phyloP scores from a whole-genome alignment of 768 basidiomycete species.

The Lactarius trivialis region DNA sequence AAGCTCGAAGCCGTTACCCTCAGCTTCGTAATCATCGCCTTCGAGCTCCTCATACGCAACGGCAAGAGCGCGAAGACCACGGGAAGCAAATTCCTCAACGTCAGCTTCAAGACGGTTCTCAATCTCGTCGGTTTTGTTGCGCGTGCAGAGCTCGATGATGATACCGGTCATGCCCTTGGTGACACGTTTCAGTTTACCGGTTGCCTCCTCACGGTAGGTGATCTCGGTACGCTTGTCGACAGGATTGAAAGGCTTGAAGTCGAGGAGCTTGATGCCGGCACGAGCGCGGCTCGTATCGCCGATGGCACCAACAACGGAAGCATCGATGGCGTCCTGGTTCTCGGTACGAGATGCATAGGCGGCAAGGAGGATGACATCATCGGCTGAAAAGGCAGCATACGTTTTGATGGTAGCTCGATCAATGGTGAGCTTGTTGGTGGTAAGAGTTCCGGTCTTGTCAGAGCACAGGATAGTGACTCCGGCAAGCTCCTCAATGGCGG shows the following conservation, averaged over 20 bases:
- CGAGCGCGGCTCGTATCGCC: slow-evolving; percentile 71
- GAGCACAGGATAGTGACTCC: slow-evolving; percentile 99
- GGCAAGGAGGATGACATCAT: slow-evolving; percentile 88
- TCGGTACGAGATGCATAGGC: slow-evolving; percentile 97
- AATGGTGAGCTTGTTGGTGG: slow-evolving; percentile 99
- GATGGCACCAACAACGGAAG: slow-evolving; percentile 75
- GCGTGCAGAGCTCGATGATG: slow-evolving; percentile 94
- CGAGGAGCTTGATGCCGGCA: slow-evolving; percentile 88
- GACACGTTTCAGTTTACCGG: slow-evolving; percentile 96
- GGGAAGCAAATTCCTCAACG: slow-evolving; percentile 91
- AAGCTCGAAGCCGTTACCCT: slow-evolving; percentile 96
- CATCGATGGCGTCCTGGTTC: slow-evolving; percentile 97
- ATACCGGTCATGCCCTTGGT: slow-evolving; percentile 99
- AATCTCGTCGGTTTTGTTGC: slow-evolving; percentile 92
- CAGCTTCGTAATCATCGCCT: slow-evolving; percentile 71
- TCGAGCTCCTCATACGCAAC: slow-evolving; percentile 93
- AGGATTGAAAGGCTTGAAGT: slow-evolving; percentile 99
- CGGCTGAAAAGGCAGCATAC: slow-evolving; percentile 81
- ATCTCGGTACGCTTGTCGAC: slow-evolving; percentile 99
- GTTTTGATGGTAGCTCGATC: slow-evolving; percentile 88
- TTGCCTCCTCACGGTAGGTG: slow-evolving; percentile 89
- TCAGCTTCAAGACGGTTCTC: slow-evolving; percentile 91
- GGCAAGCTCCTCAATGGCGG: slow-evolving; percentile 96
- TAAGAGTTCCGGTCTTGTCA: slow-evolving; percentile 97
- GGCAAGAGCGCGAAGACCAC: slow-evolving; percentile 96